Evolutionary conservation across 306 rosid species (phyloP).

Genomic region (Vachellia pachyceras): DNA sequence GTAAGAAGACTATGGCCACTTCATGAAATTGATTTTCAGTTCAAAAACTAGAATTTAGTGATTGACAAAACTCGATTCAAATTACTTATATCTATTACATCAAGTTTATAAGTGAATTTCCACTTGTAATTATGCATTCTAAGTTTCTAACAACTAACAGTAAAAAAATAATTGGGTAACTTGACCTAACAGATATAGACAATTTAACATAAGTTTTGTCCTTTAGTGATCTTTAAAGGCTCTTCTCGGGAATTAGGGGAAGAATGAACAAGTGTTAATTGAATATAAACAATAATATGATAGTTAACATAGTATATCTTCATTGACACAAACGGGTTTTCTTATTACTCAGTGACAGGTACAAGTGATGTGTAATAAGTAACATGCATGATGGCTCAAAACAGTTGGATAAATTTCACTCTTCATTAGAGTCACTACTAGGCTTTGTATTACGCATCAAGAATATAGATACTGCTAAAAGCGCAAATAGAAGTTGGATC

Average conservation of each 20-base stretch:
- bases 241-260: too few species aligned
- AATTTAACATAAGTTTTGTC: too few species aligned
- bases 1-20: too few species aligned
- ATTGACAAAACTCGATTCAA: neutral
- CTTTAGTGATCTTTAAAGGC: too few species aligned
- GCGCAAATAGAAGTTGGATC: slow-evolving; percentile 28
- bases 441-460: slow-evolving; percentile 28
- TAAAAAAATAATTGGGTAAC: too few species aligned
- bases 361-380: neutral
- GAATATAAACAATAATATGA: neutral
- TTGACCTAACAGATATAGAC: too few species aligned
- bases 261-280: slow-evolving; percentile 2
- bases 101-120: too few species aligned
- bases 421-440: neutral
- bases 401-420: neutral
- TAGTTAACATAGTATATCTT: neutral
- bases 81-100: too few species aligned
- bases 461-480: slow-evolving; percentile 7
- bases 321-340: neutral
- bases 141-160: too few species aligned
- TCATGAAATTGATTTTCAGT: neutral
- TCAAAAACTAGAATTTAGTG: neutral
- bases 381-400: slow-evolving; percentile 10
- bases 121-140: too few species aligned
- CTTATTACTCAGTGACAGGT: neutral